Percentiles rank a stretch among this genome's conserved stretches.
phyloP scores from a whole-genome alignment of 495 filamentous ascomycete species.

The Penicillium angulare region DNA sequence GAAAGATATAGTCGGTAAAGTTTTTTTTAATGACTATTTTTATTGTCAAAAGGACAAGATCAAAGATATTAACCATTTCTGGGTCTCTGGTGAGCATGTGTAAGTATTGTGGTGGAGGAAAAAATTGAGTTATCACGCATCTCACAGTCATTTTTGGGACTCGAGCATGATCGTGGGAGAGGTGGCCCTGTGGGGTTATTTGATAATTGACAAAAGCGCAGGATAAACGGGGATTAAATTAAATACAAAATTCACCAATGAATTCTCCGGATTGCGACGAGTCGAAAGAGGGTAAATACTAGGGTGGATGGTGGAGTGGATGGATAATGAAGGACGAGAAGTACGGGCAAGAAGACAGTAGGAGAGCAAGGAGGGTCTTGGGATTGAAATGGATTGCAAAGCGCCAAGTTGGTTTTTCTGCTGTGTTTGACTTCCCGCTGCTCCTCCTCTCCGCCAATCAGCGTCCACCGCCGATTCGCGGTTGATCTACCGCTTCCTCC shows the following conservation, averaged over 20 bases:
- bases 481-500: slow-evolving; percentile 41
- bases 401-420: slow-evolving; percentile 15
- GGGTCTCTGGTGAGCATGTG: neutral
- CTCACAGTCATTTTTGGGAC: neutral
- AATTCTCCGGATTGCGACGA: slow-evolving; percentile 28
- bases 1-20: too few species aligned
- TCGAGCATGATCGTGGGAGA: neutral
- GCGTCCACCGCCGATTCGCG: slow-evolving; percentile 22
- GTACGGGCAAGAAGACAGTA: slow-evolving; percentile 8
- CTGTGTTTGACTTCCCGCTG: slow-evolving; percentile 32
- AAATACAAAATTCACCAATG: neutral
- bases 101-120: slow-evolving; percentile 10
- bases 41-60: too few species aligned
- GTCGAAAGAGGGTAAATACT: slow-evolving; percentile 46
- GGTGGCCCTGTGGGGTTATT: neutral
- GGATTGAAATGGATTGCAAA: neutral
- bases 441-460: slow-evolving; percentile 51
- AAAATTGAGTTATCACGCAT: neutral
- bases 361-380: slow-evolving; percentile 12
- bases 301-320: slow-evolving; percentile 14
- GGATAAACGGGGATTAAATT: neutral
- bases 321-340: slow-evolving; percentile 1
- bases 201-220: slow-evolving; percentile 11
- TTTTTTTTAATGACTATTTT: too few species aligned
- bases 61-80: too few species aligned